Evolutionary conservation across 805 yeast genomes (phyloP).

Genomic region (Hanseniaspora vineae): DNA sequence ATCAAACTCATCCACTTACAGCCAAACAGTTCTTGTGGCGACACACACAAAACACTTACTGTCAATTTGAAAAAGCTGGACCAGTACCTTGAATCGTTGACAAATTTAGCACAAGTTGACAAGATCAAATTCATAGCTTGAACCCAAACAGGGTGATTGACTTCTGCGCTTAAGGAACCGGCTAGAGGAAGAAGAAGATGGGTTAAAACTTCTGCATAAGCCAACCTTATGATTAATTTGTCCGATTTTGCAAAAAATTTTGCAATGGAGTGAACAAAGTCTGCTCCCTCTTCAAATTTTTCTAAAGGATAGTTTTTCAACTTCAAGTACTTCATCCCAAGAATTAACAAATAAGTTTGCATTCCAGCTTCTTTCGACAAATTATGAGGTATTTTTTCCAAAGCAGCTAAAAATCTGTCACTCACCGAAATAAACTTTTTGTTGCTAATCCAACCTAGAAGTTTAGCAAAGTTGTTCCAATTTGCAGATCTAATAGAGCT

Average conservation of each 20-base stretch:
- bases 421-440: constrained; percentile 76
- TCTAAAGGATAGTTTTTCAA: constrained; percentile 80
- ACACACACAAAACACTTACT: constrained; percentile 64
- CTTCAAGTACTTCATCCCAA: constrained; percentile 82
- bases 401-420: constrained; percentile 84
- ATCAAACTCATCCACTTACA: constrained; percentile 58
- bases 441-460: constrained; percentile 83
- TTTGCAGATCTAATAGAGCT: constrained; percentile 76
- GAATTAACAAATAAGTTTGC: constrained; percentile 57
- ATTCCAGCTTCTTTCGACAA: constrained; percentile 42
- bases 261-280: constrained; percentile 71
- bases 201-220: constrained; percentile 77
- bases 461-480: constrained; percentile 83
- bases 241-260: constrained; percentile 64
- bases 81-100: constrained; percentile 43
- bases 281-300: constrained; percentile 84
- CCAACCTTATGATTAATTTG: constrained; percentile 51
- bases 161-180: constrained; percentile 80
- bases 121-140: constrained; percentile 60
- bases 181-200: constrained; percentile 72
- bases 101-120: constrained; percentile 34
- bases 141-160: constrained; percentile 91
- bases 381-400: constrained; percentile 63
- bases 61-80: constrained; percentile 51
- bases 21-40: constrained; percentile 65